phyloP scores from a whole-genome alignment of 345 rosid genomes.

The Erucastrum elatum region DNA sequence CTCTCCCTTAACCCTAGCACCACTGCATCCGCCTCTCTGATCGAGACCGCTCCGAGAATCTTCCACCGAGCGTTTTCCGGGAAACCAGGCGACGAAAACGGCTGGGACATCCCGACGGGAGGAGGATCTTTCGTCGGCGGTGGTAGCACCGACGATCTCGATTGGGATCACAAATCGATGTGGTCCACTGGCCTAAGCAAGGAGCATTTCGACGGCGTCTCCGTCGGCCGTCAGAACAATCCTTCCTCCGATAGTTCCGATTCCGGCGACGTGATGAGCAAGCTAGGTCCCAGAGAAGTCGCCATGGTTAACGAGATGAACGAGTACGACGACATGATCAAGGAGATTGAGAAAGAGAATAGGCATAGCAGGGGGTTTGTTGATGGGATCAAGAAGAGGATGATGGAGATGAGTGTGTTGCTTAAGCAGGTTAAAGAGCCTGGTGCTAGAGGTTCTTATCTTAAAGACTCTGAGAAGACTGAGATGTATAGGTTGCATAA shows the following conservation, averaged over 20 bases:
- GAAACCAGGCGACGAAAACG: constrained; percentile 41
- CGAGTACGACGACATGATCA: constrained; percentile 51
- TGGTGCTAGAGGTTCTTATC: constrained; percentile 84
- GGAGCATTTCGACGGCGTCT: constrained; percentile 85
- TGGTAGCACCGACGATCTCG: constrained; percentile 46
- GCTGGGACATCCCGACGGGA: constrained; percentile 45
- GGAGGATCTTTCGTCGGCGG: constrained; percentile 46
- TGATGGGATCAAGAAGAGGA: constrained; percentile 55
- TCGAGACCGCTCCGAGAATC: constrained; percentile 23
- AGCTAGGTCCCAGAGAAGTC: constrained; percentile 24
- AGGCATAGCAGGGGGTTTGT: constrained; percentile 51
- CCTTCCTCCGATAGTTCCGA: constrained; percentile 29
- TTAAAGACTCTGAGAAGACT: constrained; percentile 91
- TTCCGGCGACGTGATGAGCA: constrained; percentile 34
- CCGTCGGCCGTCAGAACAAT: constrained; percentile 43
- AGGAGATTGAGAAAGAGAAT: constrained; percentile 51
- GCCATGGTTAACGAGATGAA: constrained; percentile 46
- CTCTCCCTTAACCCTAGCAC: constrained; percentile 35
- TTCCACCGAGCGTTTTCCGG: constrained; percentile 45
- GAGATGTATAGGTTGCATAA: constrained; percentile 93
- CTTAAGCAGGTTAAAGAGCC: constrained; percentile 86
- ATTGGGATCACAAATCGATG: constrained; percentile 74
- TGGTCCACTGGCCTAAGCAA: constrained; percentile 92
- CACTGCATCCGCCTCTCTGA: constrained; percentile 28
- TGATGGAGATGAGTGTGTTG: constrained; percentile 54